phyloP scores from a whole-genome alignment of 2,329 filamentous ascomycete genomes.

The Cryphonectria carpinicola region DNA sequence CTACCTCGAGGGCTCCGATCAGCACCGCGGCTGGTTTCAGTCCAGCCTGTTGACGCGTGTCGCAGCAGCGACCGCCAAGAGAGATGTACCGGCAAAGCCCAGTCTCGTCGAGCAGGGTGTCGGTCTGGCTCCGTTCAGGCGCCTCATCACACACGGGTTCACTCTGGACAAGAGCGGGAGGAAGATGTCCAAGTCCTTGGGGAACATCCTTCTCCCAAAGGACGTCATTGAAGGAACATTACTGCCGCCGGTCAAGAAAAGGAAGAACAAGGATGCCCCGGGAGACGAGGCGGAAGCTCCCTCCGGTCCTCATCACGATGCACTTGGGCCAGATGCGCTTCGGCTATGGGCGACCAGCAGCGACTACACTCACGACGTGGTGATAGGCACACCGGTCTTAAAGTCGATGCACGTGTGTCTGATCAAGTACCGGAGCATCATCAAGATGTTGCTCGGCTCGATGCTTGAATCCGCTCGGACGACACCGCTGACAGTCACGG shows the following conservation, averaged over 20 bases:
- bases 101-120: constrained; percentile 39
- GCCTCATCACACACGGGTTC: constrained; percentile 94
- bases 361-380: constrained; percentile 88
- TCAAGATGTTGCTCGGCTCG: constrained; percentile 88
- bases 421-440: constrained; percentile 84
- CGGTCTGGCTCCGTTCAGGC: constrained; percentile 73
- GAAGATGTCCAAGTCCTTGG: constrained; percentile 98
- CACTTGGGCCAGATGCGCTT: constrained; percentile 82
- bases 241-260: constrained; percentile 69
- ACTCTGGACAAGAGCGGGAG: constrained; percentile 86
- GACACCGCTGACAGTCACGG: constrained; percentile 60
- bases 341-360: constrained; percentile 90
- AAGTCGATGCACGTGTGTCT: constrained; percentile 75
- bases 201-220: constrained; percentile 80
- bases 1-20: constrained; percentile 92
- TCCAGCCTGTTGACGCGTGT: constrained; percentile 89
- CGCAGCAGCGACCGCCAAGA: constrained; percentile 58
- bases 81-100: constrained; percentile 34
- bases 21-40: constrained; percentile 98
- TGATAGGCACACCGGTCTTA: constrained; percentile 78
- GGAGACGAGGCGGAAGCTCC: constrained; percentile 40
- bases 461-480: constrained; percentile 59
- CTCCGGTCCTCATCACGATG: constrained; percentile 55
- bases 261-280: constrained; percentile 55
- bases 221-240: constrained; percentile 86